Base-by-base conservation (phyloP, 345 rosid species). In the Populus nigra region DNA sequence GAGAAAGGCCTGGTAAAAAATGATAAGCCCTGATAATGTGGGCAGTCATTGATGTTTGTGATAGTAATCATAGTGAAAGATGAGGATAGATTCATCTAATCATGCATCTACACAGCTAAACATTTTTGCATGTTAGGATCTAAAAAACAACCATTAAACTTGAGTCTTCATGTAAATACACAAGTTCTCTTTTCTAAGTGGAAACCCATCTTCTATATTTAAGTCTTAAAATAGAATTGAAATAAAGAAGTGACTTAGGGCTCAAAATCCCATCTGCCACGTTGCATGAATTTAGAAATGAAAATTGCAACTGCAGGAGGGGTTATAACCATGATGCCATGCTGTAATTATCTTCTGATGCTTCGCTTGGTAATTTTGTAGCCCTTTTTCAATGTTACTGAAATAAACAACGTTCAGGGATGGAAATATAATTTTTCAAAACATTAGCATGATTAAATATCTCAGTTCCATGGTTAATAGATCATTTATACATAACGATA, bases 401-500 rank as follows among this genome's bases (percentile, higher is more conserved):
- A 76, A 65, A 41, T 49, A 22, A 45, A 63, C 38, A 65, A 68
- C 8, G 27, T 27, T 41, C 25, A 39, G 1, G 31, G 65, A 38
- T 59, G 22, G 38, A 41, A 65, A 45, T 20, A 65, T 33, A 71
- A 18, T 33, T 39, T 20, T 7, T 76, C 50, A 63, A 41, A 5
- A 66, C 39, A 36, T 33, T 38, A 69, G 59, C 47, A 73, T 23
- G 57, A 53, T 67, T 67, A 15, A 16, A 36, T 67, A 3, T 35
- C 7, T 41, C 39, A 36, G 27, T 67, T 76, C 63, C 31, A 43
- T 23, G 55, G 33, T 20, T 62, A 41, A 71, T 31, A 77, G 73
- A 73, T 69, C 23, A 43, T 62, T 57, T 25, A 41, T 41, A 75
- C 43, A 63, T 39, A 12, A 75, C 76, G 38, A 63, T 62, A 78